Evolutionary conservation across 2,329 filamentous ascomycete species (phyloP), one percentile per base, ranked within the genome.

Genomic region (Rhynchosporium graminicola): DNA sequence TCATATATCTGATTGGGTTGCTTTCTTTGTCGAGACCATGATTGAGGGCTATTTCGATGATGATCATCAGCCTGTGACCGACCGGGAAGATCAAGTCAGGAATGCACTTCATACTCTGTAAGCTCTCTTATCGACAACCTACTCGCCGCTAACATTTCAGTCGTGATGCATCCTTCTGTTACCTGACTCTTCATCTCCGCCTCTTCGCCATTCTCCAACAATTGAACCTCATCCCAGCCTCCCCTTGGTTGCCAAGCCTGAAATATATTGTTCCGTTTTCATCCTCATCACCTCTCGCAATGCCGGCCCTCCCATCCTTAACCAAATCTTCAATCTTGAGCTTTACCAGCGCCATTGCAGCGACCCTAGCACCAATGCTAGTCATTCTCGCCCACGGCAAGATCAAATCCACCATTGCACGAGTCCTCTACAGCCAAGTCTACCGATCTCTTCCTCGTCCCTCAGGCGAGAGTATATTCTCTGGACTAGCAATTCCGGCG

Each of bases 191-290:
- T 4, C 70, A 74, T 55, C 64, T 73, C 43, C 68, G 69, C 7
- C 65, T 73, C 57, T 74, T 73, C 63, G 69, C 72, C 15, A 69
- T 71, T 38, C 67, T 74, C 2, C 71, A 74, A 43, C 73, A 75
- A 48, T 65, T 75, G 6, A 63, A 69, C 38, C 63, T 75, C 26
- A 67, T 74, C 12, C 62, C 71, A 13, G 45, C 63, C 6, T 63
- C 61, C 8, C 63, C 57, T 28, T 52, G 65, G 8, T 58, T 74
- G 4, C 72, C 72, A 2, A 67, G 52, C 12, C 57, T 71, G 3
- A 55, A 28, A 29, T 73, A 69, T 6, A 69, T 73, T 42, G 66
- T 74, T 26, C 73, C 72, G 26, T 74, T 74, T 15, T 64, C 69
- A 2, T 43, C 62, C 15, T 36, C 59, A 5, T 75, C 73, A 9